Base-by-base conservation (phyloP, 2,329 filamentous ascomycete species). In the Fusarium poae region DNA sequence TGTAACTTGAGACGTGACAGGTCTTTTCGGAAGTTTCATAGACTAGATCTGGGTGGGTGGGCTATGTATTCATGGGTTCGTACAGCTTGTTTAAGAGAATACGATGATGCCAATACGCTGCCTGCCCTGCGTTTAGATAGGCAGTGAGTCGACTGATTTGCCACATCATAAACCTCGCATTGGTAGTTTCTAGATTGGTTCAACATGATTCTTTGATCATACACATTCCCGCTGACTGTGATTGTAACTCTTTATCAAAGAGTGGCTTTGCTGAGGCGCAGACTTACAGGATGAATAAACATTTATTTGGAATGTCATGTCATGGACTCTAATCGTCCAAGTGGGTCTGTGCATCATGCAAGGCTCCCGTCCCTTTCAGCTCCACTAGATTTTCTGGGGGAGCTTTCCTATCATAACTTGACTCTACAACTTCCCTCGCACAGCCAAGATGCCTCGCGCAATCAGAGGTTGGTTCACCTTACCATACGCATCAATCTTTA, bases 401-500 rank as follows among this genome's bases (percentile, higher is more conserved):
- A 48, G 40, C 25, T 37, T 30, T 20, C 25, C 21, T 18, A 55
- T 54, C 57, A 62, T 43, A 55, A 45, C 46, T 43, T 48, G 45
- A 39, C 48, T 53, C 55, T 32, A 20, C n/a, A 30, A n/a, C 30
- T 27, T 23, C 13, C 25, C 39, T 29, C 8, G 9, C 35, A 44
- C 16, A 30, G 9, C 35, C 76, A 80, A 57, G 51, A 88, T 88
- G 86, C 85, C 86, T 67, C 85, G 85, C 74, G 85, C 86, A 62
- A 85, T 87, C 42, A 81, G 83, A 83, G 86, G 86, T 86, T 73
- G 85, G 86, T 86, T 73, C 55, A 77, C 60, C 40, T 18, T 30
- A 18, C 18, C 12, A 27, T 23, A 29, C 29, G 30, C 40, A 13
- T 13, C 18, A n/a, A 16, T 34, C 43, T 6, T 37, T n/a, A 8